Conservation (phyloP, 148 eudicot genomes). For the Rhododendron kiyosumense region DNA sequence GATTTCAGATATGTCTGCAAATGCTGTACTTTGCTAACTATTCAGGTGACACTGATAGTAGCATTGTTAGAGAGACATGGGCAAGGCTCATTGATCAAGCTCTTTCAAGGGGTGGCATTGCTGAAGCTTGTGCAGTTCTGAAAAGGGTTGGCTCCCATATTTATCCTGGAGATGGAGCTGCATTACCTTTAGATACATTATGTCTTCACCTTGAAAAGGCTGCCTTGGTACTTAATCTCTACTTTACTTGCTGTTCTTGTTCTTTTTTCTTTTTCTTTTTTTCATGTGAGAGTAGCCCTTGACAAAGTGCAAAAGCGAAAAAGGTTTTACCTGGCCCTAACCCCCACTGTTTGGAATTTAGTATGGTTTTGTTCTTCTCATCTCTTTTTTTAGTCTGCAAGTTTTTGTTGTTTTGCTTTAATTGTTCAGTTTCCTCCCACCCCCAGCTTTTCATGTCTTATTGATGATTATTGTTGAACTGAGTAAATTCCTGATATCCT, state of each 20-base stretch:
- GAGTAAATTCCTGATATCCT: neutral
- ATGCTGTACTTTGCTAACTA: conserved; percentile 94
- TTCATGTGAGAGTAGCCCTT: neutral
- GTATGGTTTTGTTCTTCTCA: neutral
- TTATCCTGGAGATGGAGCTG: conserved; percentile 88
- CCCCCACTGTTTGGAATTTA: neutral
- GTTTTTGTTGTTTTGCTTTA: neutral
- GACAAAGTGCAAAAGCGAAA: neutral
- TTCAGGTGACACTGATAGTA: conserved; percentile 94
- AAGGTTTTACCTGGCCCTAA: neutral
- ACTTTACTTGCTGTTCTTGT: neutral
- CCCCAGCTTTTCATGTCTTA: neutral
- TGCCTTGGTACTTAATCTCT: conserved; percentile 55
- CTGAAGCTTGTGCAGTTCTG: conserved; percentile 88
- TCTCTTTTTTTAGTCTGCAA: neutral
- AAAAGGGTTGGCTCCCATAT: conserved; percentile 89
- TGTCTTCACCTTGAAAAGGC: conserved; percentile 98
- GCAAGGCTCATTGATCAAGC: conserved; percentile 94
- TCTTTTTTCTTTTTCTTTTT: neutral
- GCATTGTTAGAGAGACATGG: conserved; percentile 86
- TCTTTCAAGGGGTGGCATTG: conserved; percentile 76
- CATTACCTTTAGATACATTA: conserved; percentile 78
- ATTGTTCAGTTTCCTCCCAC: neutral
- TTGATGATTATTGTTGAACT: conserved; percentile 3
- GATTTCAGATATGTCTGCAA: conserved; percentile 74